phyloP scores from a whole-genome alignment of 75 land plant genomes.

The Cryptomeria japonica region DNA sequence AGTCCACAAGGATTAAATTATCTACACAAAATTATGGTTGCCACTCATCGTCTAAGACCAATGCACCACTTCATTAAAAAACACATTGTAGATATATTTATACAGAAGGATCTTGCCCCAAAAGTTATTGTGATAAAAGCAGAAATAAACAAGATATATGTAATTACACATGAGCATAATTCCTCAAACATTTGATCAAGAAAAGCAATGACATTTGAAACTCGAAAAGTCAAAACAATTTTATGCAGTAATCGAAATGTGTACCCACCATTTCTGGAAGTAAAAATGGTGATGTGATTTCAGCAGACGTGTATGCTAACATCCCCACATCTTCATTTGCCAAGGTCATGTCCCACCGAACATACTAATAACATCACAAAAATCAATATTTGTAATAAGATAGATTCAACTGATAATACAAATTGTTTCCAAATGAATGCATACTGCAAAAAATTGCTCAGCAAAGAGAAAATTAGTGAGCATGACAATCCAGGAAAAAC shows the following conservation, averaged over 20 bases:
- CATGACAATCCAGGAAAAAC: not conserved
- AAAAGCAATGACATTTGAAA: not conserved
- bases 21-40: not conserved
- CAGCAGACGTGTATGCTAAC: conserved; percentile 93
- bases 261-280: conserved; percentile 91
- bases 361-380: conserved; percentile 36
- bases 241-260: not conserved
- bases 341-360: conserved; percentile 90
- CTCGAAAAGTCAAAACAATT: not conserved
- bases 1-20: not conserved
- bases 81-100: not conserved
- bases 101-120: not conserved
- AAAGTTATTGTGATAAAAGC: not conserved
- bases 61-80: not conserved
- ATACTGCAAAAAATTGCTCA: not conserved
- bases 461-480: not conserved
- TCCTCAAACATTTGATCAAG: not conserved
- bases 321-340: conserved; percentile 98
- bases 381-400: not conserved
- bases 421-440: not conserved
- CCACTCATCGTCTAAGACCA: not conserved
- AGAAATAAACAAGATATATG: not conserved
- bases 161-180: not conserved
- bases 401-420: not conserved
- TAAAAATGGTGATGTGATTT: conserved; percentile 89